Conservation (phyloP, 2,329 filamentous ascomycete species). For the Fusarium humuli region DNA sequence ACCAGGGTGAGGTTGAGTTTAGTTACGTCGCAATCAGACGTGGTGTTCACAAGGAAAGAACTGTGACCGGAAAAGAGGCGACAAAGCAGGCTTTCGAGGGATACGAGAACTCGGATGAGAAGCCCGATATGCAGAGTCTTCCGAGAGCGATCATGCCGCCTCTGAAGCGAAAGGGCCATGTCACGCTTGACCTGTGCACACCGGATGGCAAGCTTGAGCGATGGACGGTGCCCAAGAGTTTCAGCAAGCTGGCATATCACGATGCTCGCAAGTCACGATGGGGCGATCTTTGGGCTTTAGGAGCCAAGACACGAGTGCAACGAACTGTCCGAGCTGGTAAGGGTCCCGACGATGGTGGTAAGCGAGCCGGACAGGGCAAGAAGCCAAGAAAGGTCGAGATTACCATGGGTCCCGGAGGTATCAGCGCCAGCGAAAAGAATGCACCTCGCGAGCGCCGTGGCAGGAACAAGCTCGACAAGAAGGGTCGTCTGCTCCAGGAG, state of each 20-base stretch:
- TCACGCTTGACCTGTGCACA: conserved; percentile 92
- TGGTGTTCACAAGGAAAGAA: conserved; percentile 62
- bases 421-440: conserved; percentile 55
- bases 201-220: conserved; percentile 86
- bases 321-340: conserved; percentile 71
- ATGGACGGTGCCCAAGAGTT: conserved; percentile 90
- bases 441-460: conserved; percentile 53
- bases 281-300: conserved; percentile 96
- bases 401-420: conserved; percentile 51
- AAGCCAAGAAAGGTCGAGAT: conserved; percentile 55
- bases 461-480: conserved; percentile 55
- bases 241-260: conserved; percentile 84
- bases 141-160: conserved; percentile 84
- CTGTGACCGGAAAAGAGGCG: conserved; percentile 64
- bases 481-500: conserved; percentile 56
- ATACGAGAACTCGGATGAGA: conserved; percentile 66
- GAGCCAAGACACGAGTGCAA: conserved; percentile 83
- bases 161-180: conserved; percentile 88
- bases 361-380: conserved; percentile 57
- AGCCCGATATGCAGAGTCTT: conserved; percentile 72
- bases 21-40: conserved; percentile 89
- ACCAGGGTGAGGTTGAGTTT: conserved; percentile 91
- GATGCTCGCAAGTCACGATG: conserved; percentile 91
- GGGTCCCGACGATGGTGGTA: conserved; percentile 60
- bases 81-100: conserved; percentile 77